phyloP scores from a whole-genome alignment of 768 basidiomycete genomes.

The Pisolithus sp. region DNA sequence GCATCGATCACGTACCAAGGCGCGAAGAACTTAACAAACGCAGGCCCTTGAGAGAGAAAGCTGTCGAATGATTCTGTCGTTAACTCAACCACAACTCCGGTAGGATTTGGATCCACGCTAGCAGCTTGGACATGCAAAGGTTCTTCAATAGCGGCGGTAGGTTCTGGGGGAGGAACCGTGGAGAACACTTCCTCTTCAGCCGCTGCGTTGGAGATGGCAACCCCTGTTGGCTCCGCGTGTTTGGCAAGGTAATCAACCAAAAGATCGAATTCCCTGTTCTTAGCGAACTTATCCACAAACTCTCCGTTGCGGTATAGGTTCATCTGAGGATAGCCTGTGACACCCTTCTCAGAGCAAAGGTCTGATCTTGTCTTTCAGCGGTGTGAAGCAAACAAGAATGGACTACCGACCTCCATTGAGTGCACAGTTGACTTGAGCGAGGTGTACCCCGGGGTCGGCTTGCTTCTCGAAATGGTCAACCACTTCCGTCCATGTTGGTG shows the following conservation, averaged over 20 bases:
- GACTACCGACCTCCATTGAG: slow-evolving; percentile 61
- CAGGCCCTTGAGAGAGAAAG: slow-evolving; percentile 39
- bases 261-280: slow-evolving; percentile 45
- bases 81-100: slow-evolving; percentile 20
- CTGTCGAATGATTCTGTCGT: slow-evolving; percentile 31
- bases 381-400: background rate
- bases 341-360: slow-evolving; percentile 63
- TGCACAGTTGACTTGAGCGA: slow-evolving; percentile 81
- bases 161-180: background rate
- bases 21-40: slow-evolving; percentile 80
- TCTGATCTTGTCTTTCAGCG: slow-evolving; percentile 39
- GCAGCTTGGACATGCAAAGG: slow-evolving; percentile 12
- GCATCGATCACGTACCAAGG: slow-evolving; percentile 58
- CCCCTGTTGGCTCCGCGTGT: slow-evolving; percentile 29
- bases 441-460: slow-evolving; percentile 36
- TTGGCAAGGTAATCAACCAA: slow-evolving; percentile 51
- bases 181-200: slow-evolving; percentile 3
- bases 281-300: slow-evolving; percentile 49
- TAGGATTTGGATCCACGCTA: slow-evolving; percentile 16
- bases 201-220: slow-evolving; percentile 4
- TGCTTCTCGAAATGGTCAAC: slow-evolving; percentile 45
- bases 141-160: slow-evolving; percentile 2
- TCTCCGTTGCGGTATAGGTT: slow-evolving; percentile 66
- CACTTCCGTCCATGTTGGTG: slow-evolving; percentile 76
- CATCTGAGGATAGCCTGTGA: slow-evolving; percentile 72